phyloP scores from a whole-genome alignment of 257 asterid species.

The Solanum etuberosum region DNA sequence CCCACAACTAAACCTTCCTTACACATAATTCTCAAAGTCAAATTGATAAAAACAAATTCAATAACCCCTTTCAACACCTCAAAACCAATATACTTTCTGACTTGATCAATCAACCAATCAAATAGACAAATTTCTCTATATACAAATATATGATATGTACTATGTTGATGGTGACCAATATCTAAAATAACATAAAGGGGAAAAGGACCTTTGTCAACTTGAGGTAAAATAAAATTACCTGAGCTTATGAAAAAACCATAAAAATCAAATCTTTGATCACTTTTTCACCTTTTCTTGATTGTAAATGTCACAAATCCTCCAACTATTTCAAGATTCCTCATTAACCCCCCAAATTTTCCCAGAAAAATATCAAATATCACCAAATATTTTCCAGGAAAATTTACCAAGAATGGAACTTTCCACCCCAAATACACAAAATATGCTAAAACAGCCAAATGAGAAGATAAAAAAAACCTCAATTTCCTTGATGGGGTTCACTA shows the following conservation, averaged over 20 bases:
- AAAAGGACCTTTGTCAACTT: constrained; percentile 19
- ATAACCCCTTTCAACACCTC: constrained; percentile 20
- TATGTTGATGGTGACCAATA: constrained; percentile 48
- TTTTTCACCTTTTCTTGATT: constrained; percentile 8
- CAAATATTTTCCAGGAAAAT: neutral
- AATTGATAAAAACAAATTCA: constrained; percentile 12
- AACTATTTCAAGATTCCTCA: constrained; percentile 12
- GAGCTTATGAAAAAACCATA: neutral
- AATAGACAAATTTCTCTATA: neutral
- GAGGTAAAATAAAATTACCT: constrained; percentile 16
- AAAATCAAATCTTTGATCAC: constrained; percentile 9
- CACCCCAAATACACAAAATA: neutral
- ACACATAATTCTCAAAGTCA: constrained; percentile 12
- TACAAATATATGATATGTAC: neutral
- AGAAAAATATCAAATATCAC: constrained; percentile 2
- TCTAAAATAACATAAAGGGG: constrained; percentile 7
- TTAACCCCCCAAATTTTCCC: constrained; percentile 24
- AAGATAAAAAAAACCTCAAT: neutral
- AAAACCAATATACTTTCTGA: constrained; percentile 12
- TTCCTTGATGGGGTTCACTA: neutral
- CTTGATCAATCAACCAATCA: constrained; percentile 20
- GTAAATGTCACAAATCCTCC: neutral
- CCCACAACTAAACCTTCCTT: constrained; percentile 24
- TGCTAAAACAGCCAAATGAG: neutral
- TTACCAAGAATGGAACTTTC: neutral